Evolutionary conservation across 148 eudicot genomes (phyloP), one percentile per base, ranked within the genome.

Genomic region (Cornus florida): DNA sequence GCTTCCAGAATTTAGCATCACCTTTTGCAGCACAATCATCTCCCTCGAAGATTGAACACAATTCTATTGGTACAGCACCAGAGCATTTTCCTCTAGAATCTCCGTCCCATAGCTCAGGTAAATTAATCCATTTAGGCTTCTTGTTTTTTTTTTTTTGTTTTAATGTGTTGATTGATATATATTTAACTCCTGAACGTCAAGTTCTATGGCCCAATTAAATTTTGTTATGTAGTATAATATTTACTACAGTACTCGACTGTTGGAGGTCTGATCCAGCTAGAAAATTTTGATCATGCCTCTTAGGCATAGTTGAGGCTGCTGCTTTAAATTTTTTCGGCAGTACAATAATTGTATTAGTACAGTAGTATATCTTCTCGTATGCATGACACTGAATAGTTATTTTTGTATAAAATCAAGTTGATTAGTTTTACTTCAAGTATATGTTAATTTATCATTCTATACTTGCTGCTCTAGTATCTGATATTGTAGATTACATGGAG

Each of bases 51-150:
- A 66, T 81, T 68, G 90, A 83, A 73, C 89, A 85, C 66, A 86
- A 74, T 75, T 79, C 84, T 77, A 71, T 67, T 83, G 80, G 84
- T 73, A 80, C 80, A 57, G 32, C 83, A 28, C 53, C 85, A 33
- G 87, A 83, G 74, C 79, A 71, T 77, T 23, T 86, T 56, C 76
- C 88, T 43, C 86, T 70, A 73, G 94, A 91, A 78, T 82, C 89
- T 72, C 82, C 93, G 69, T 91, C 94, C 72, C 94, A 91, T 22
- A 91, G 90, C 86, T 93, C 94, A 84, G 98, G 98, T 95, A 88
- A 53, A 19, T 19, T 10, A 50, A 13, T 67, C 20, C 23, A 74
- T 48, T 8, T 22, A 13, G n/a, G 3, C 73, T n/a, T 12, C 13
- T 72, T 31, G 0, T 28, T 28, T 28, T 28, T 28, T 28, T 28